Conservation (phyloP, 495 filamentous ascomycete species). For the Neurospora africana region DNA sequence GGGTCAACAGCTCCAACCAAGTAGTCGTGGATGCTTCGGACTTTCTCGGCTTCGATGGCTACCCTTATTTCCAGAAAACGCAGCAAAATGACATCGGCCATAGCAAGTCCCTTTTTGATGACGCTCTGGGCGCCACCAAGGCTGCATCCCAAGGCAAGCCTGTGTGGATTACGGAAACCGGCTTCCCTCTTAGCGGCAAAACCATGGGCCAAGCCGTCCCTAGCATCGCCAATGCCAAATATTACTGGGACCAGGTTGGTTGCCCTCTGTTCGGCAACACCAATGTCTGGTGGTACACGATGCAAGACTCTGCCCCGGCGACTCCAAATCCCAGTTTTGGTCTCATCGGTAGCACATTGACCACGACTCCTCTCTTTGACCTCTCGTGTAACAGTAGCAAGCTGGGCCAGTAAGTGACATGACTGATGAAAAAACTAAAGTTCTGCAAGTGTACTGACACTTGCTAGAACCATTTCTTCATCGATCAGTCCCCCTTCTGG, state of each 20-base stretch:
- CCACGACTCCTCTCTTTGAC: conserved; percentile 51
- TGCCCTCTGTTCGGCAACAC: conserved; percentile 56
- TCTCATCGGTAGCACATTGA: conserved; percentile 30
- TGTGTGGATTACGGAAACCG: conserved; percentile 87
- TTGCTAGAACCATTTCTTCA: conserved; percentile 11
- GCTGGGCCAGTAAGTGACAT: background rate
- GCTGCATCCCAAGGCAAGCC: conserved; percentile 51
- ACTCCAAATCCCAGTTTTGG: conserved; percentile 64
- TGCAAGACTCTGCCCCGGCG: conserved; percentile 50
- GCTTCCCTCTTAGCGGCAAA: conserved; percentile 66
- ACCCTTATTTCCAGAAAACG: conserved; percentile 63
- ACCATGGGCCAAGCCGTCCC: conserved; percentile 52
- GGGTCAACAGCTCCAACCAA: conserved; percentile 62
- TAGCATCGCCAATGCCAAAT: conserved; percentile 56
- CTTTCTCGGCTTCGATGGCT: conserved; percentile 69
- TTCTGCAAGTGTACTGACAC: background rate
- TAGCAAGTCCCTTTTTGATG: conserved; percentile 52
- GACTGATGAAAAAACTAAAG: background rate
- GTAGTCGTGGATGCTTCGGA: conserved; percentile 60
- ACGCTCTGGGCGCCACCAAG: conserved; percentile 48
- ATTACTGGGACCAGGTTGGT: conserved; percentile 68
- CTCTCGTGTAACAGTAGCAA: conserved; percentile 38
- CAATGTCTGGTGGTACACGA: conserved; percentile 71
- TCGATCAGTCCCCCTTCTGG: background rate
- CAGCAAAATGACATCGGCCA: conserved; percentile 51